A percentile compares a stretch with the other conserved stretches of the same genome.
phyloP scores from a whole-genome alignment of 768 basidiomycete genomes.

The Mycena pura region DNA sequence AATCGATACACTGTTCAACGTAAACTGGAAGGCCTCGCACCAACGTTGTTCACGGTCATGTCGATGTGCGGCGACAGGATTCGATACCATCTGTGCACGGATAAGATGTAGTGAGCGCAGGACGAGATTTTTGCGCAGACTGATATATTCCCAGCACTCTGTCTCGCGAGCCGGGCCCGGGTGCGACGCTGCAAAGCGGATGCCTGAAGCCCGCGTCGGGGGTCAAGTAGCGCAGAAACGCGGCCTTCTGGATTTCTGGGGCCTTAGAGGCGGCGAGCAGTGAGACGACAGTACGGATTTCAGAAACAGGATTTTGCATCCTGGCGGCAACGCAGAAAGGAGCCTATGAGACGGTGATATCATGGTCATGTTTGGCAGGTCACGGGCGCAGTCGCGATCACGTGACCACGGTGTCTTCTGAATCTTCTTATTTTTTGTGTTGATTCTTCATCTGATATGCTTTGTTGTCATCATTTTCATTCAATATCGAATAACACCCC shows the following conservation, averaged over 20 bases:
- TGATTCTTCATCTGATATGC: too few species aligned
- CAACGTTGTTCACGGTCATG: conserved; percentile 48
- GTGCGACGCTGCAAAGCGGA: conserved; percentile 58
- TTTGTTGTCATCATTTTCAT: too few species aligned
- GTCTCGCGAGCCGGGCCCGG: conserved; percentile 59
- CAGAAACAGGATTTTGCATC: conserved; percentile 66
- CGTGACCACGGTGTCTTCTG: too few species aligned
- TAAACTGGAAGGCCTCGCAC: conserved; percentile 39
- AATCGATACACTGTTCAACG: background rate
- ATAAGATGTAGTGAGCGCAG: background rate
- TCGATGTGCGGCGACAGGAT: conserved; percentile 60
- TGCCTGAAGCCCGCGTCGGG: conserved; percentile 64
- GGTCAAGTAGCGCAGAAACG: conserved; percentile 58
- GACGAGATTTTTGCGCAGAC: conserved; percentile 32
- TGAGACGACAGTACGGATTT: conserved; percentile 52
- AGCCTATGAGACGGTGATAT: too few species aligned
- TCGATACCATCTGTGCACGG: conserved; percentile 65
- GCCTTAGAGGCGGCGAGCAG: conserved; percentile 54
- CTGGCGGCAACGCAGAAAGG: too few species aligned
- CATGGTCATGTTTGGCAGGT: too few species aligned
- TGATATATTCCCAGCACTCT: conserved; percentile 64
- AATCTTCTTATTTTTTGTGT: too few species aligned
- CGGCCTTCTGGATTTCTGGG: conserved; percentile 55
- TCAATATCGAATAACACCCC: too few species aligned
- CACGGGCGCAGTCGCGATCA: too few species aligned